Percentiles rank a stretch among this genome's conserved stretches.
Evolutionary conservation across 345 rosid species (phyloP).

Genomic region (Anacardium occidentale): DNA sequence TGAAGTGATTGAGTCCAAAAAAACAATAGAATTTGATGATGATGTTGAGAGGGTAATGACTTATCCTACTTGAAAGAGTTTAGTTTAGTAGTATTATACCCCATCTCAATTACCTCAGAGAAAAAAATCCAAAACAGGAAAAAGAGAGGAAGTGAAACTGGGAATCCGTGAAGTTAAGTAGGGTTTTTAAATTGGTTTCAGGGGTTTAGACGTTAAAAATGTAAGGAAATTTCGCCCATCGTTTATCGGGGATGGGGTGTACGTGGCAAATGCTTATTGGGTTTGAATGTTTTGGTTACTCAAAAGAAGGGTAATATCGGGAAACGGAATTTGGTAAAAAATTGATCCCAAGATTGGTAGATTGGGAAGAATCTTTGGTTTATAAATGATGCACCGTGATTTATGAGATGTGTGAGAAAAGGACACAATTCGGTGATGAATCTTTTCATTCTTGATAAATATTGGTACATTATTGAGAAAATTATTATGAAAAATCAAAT

Average conservation of each 20-base stretch:
- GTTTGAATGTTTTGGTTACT: not conserved
- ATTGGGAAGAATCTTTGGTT: not conserved
- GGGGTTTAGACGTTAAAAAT: not conserved
- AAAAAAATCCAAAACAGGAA: too few relatives aligned
- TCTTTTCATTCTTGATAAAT: too few relatives aligned
- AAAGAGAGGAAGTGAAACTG: constrained; percentile 3
- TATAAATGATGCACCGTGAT: too few relatives aligned
- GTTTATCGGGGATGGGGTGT: not conserved
- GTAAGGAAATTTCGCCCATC: not conserved
- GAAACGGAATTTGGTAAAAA: not conserved
- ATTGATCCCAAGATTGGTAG: not conserved
- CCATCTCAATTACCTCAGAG: not conserved
- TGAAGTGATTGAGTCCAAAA: too few relatives aligned
- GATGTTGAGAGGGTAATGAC: constrained; percentile 2
- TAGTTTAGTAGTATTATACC: too few relatives aligned
- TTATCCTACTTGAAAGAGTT: constrained; percentile 14
- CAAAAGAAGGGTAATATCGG: not conserved
- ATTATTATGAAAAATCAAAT: too few relatives aligned
- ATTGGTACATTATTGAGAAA: too few relatives aligned
- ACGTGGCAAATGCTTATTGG: constrained; percentile 1
- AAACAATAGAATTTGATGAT: too few relatives aligned
- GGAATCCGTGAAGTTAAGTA: not conserved
- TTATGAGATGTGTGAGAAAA: too few relatives aligned
- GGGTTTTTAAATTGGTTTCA: constrained; percentile 5
- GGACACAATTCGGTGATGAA: too few relatives aligned